Conservation (phyloP, 805 yeast genomes). For the Kuraishia hungarica region DNA sequence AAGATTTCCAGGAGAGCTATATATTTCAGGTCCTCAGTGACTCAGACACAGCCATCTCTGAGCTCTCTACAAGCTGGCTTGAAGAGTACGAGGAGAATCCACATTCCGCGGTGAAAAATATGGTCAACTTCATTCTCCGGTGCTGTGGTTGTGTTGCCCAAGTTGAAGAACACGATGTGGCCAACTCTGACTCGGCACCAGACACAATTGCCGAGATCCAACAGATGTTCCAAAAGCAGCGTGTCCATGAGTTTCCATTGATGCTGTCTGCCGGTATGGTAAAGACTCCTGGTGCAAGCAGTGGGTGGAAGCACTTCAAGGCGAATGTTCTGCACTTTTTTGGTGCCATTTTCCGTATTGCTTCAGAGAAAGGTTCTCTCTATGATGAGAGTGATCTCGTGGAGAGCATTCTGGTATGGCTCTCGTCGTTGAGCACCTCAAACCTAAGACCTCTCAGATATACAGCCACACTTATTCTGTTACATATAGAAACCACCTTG, state of each 20-base stretch:
- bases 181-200: conserved; percentile 39
- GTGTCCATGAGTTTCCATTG: conserved; percentile 63
- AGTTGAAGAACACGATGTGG: conserved; percentile 69
- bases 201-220: conserved; percentile 72
- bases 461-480: conserved; percentile 50
- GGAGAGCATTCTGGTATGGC: conserved; percentile 63
- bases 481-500: conserved; percentile 52
- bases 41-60: conserved; percentile 38
- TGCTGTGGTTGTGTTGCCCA: conserved; percentile 64
- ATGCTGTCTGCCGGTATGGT: conserved; percentile 11
- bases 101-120: conserved; percentile 43
- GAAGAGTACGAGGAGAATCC: conserved; percentile 37
- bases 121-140: conserved; percentile 63
- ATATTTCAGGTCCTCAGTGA: conserved; percentile 43
- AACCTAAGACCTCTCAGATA: conserved; percentile 64
- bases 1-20: conserved; percentile 36
- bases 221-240: conserved; percentile 49
- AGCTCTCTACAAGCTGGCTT: conserved; percentile 49
- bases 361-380: conserved; percentile 56
- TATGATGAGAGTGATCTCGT: conserved; percentile 37
- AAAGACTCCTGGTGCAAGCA: conserved; percentile 28
- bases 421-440: conserved; percentile 62
- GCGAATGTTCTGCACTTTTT: conserved; percentile 50
- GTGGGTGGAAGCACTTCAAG: conserved; percentile 39
- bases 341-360: conserved; percentile 35